Evolutionary conservation across 2,329 filamentous ascomycete species (phyloP), one percentile per base, ranked within the genome.

Genomic region (Dactylella cylindrospora): DNA sequence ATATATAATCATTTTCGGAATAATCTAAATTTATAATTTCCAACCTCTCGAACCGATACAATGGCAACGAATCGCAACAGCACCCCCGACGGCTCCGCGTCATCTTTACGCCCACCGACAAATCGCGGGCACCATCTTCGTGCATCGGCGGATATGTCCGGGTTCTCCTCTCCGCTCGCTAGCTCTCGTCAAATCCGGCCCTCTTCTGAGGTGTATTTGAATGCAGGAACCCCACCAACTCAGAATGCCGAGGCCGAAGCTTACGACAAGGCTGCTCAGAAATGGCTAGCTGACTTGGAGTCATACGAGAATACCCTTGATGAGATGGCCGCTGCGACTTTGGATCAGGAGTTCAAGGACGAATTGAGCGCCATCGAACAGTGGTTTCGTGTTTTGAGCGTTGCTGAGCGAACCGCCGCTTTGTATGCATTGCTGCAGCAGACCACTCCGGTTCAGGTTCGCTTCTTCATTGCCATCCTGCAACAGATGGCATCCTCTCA

Each of bases 321-420:
- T 74, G 93, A 98, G 73, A 98, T 98, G 93, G 93, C 93, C 35
- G 90, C 91, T 25, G 93, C 93, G 22, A 97, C 93, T n/a, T 78
- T 97, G 50, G 93, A 98, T 72, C 93, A 98, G 77, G 93, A 98
- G 72, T 98, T 98, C 79, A 98, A 98, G 77, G 93, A 97, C 74
- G 93, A 98, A 75, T 81, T 98, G 64, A 96, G 90, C 72, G 93
- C 93, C 68, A 98, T 98, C 71, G 93, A 98, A 76, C 93, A 98
- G 78, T 98, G 93, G 93, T 98, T 98, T 75, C 86, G 90, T 65
- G 93, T 98, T 49, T 78, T 98, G 66, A 97, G 91, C 71, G 93
- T 97, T 76, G 90, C 93, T 22, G 93, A 98, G 76, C 82, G 93
- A 65, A 98, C 93, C 15, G 93, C 93, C 65, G 93, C 93, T 41